Evolutionary conservation across 1,139 yeast species (phyloP), one percentile per base, ranked within the genome.

Genomic region (Magnusiomyces suaveolens): DNA sequence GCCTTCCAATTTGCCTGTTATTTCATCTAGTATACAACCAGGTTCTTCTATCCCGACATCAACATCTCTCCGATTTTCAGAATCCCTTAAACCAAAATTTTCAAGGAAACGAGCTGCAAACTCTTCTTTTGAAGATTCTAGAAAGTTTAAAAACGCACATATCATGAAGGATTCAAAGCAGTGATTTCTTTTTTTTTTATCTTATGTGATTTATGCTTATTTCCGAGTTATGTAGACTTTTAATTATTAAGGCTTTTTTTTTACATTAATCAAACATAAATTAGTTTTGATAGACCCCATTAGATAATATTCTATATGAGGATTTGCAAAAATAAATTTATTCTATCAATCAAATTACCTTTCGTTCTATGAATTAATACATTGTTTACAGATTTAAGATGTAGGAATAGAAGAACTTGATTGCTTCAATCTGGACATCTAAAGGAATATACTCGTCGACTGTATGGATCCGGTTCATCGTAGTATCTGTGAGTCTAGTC

Each of bases 361-460:
- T n/a, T n/a, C n/a, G n/a, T n/a, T n/a, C n/a, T n/a, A n/a, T n/a
- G n/a, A n/a, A n/a, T n/a, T n/a, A n/a, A n/a, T n/a, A n/a, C n/a
- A n/a, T n/a, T n/a, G n/a, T 4, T 48, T 38, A 48, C 51, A 48
- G 47, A 53, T 72, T 73, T 52, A 68, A 66, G 54, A 79, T 68
- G 55, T 76, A 80, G 59, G 80, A 79, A 65, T 81, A 81, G 64
- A 75, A 75, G 66, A 82, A 83, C 0, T 82, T 83, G 46, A 82
- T 75, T 1, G 78, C 72, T 55, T 79, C 78, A 56, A 83, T 63
- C 63, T 82, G 87, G 25, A 77, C 73, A 44, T 76, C 76, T 56
- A 80, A 66, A 4, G 72, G 69, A 46, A 81, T 72, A 53, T 73
- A 75, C 63, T 83, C 92, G 62, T 83, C 75, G 18, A 83, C 80